Evolutionary conservation across 2,329 filamentous ascomycete species (phyloP).

Genomic region (Chalaropsis ovoidea): DNA sequence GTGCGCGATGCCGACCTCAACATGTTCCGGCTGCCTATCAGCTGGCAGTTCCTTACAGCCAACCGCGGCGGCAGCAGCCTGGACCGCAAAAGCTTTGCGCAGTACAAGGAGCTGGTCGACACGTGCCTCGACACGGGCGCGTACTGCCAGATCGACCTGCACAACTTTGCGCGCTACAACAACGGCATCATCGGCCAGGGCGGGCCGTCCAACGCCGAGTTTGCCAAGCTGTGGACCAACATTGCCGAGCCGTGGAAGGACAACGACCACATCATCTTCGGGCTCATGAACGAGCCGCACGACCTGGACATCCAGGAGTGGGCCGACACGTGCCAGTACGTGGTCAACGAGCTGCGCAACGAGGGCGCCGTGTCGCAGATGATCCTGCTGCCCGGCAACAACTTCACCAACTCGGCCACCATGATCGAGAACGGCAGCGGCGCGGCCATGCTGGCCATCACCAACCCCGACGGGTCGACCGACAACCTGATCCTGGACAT

Average conservation of each 20-base stretch:
- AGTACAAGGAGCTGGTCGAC: slow-evolving; percentile 48
- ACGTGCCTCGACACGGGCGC: slow-evolving; percentile 47
- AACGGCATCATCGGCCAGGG: slow-evolving; percentile 55
- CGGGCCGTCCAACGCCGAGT: slow-evolving; percentile 49
- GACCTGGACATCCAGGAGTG: slow-evolving; percentile 47
- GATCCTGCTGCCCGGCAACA: slow-evolving; percentile 54
- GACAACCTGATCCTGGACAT: slow-evolving; percentile 49
- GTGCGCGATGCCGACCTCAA: slow-evolving; percentile 43
- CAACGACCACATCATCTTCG: slow-evolving; percentile 48
- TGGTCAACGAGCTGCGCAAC: slow-evolving; percentile 54
- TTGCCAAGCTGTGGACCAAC: slow-evolving; percentile 48
- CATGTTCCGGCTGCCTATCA: slow-evolving; percentile 43
- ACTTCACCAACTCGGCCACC: slow-evolving; percentile 44
- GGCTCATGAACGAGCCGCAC: slow-evolving; percentile 62
- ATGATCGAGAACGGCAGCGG: slow-evolving; percentile 43
- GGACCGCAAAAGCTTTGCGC: slow-evolving; percentile 38
- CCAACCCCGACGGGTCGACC: slow-evolving; percentile 49
- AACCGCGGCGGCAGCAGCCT: slow-evolving; percentile 42
- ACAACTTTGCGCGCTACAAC: slow-evolving; percentile 53
- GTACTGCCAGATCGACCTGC: slow-evolving; percentile 49
- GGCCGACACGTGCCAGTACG: slow-evolving; percentile 51
- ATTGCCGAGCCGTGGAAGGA: slow-evolving; percentile 49
- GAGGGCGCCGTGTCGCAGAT: slow-evolving; percentile 53
- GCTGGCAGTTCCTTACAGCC: slow-evolving; percentile 51
- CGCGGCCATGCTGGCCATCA: slow-evolving; percentile 43